These are phyloP conservation scores for Parathielavia appendiculata DNA, from an alignment of 495 filamentous ascomycete genomes.

Conservation along the genomic window DNA sequence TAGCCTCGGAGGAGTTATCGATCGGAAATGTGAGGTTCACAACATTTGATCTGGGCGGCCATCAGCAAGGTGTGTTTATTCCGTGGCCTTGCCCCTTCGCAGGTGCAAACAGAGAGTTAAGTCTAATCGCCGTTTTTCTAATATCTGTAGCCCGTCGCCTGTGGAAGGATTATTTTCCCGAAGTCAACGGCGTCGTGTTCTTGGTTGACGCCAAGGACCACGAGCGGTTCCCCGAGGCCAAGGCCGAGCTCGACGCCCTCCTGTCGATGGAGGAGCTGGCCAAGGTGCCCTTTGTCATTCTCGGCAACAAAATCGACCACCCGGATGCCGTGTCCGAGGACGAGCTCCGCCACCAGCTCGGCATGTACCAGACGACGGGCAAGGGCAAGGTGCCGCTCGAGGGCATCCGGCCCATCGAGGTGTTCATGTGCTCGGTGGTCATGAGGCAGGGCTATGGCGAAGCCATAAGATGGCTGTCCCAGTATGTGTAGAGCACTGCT, in stretches of 20 bases:
- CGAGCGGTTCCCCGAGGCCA: constrained; percentile 88
- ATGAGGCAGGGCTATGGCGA: constrained; percentile 92
- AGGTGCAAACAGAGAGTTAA: too few relatives aligned
- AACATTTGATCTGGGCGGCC: constrained; percentile 94
- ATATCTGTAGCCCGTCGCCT: constrained; percentile 75
- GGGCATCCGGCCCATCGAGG: constrained; percentile 91
- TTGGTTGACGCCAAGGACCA: constrained; percentile 95
- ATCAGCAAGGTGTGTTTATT: constrained; percentile 77
- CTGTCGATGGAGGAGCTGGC: constrained; percentile 86
- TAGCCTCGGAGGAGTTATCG: constrained; percentile 90
- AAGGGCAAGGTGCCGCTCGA: constrained; percentile 96
- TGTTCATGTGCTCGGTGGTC: constrained; percentile 98
- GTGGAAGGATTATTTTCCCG: constrained; percentile 98
- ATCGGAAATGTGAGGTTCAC: constrained; percentile 97
- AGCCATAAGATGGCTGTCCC: constrained; percentile 72
- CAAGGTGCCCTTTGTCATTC: constrained; percentile 90
- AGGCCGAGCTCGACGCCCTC: constrained; percentile 92
- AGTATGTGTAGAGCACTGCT: constrained; percentile 56
- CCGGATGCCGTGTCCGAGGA: constrained; percentile 92
- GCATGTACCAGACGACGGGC: constrained; percentile 92
- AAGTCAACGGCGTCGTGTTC: constrained; percentile 96
- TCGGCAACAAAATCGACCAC: constrained; percentile 99
- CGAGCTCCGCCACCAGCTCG: constrained; percentile 81
- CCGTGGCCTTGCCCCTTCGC: neutral
- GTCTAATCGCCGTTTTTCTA: neutral